Evolutionary conservation across 2,329 filamentous ascomycete species (phyloP).

Genomic region (Immersiporthe knoxdaviesiana): DNA sequence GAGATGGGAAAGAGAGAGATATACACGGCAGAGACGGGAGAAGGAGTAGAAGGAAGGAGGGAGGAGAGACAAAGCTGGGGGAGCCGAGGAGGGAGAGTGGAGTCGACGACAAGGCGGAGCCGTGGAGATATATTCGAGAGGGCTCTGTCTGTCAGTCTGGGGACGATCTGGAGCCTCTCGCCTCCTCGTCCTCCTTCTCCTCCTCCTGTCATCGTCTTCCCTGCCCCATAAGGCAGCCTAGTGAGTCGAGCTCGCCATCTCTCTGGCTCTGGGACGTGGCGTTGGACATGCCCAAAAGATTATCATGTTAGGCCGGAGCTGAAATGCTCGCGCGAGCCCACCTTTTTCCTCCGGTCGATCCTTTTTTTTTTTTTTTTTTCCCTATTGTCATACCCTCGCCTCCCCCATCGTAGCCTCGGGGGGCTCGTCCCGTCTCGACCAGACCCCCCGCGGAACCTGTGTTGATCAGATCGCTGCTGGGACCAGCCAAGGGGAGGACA

Average conservation of each 20-base stretch:
- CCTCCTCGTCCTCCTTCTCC: too few relatives aligned
- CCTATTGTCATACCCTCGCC: background rate
- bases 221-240: background rate
- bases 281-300: background rate
- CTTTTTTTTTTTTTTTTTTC: background rate
- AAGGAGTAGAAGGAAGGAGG: background rate
- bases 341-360: background rate
- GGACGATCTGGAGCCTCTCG: background rate
- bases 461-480: background rate
- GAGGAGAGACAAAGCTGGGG: background rate
- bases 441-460: background rate
- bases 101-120: background rate
- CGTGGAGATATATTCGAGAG: slow-evolving; percentile 3
- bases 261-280: background rate
- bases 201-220: too few relatives aligned
- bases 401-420: background rate
- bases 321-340: background rate
- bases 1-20: background rate
- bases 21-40: background rate
- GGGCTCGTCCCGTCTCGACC: background rate
- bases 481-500: background rate
- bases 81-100: background rate
- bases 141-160: background rate
- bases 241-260: background rate
- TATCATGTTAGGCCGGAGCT: background rate